Evolutionary conservation across 2,329 filamentous ascomycete species (phyloP).

Genomic region (Beauveria caledonica): DNA sequence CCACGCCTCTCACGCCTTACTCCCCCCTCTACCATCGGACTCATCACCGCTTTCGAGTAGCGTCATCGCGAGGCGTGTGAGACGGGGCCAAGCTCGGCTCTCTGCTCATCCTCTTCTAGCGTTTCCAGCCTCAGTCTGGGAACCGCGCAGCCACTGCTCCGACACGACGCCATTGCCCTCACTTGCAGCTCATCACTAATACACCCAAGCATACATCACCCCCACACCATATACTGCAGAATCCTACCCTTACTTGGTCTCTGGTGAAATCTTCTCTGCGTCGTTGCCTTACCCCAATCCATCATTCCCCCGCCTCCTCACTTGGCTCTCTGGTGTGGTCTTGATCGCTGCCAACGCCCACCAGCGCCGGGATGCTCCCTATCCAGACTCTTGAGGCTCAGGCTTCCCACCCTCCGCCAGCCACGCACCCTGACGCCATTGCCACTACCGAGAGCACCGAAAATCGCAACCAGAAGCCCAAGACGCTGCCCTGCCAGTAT

Average conservation of each 20-base stretch:
- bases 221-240: constrained; percentile 5
- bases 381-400: constrained; percentile 44
- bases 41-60: constrained; percentile 10
- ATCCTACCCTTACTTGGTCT: neutral
- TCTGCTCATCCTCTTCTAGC: constrained; percentile 11
- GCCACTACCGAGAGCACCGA: constrained; percentile 39
- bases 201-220: neutral
- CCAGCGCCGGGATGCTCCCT: constrained; percentile 39
- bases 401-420: constrained; percentile 23
- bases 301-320: neutral
- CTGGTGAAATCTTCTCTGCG: neutral
- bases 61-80: constrained; percentile 1
- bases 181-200: constrained; percentile 8
- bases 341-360: constrained; percentile 1
- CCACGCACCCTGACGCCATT: constrained; percentile 17
- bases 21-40: neutral
- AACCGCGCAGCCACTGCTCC: neutral
- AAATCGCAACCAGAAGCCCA: constrained; percentile 49
- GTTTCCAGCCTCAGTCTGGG: neutral
- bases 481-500: constrained; percentile 54
- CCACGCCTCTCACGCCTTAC: neutral
- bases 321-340: neutral
- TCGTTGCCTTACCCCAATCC: constrained; percentile 4
- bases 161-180: constrained; percentile 1
- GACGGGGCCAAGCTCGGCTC: constrained; percentile 6